Evolutionary conservation across 2,329 filamentous ascomycete species (phyloP), one percentile per base, ranked within the genome.

Genomic region (Sporothrix luriei): DNA sequence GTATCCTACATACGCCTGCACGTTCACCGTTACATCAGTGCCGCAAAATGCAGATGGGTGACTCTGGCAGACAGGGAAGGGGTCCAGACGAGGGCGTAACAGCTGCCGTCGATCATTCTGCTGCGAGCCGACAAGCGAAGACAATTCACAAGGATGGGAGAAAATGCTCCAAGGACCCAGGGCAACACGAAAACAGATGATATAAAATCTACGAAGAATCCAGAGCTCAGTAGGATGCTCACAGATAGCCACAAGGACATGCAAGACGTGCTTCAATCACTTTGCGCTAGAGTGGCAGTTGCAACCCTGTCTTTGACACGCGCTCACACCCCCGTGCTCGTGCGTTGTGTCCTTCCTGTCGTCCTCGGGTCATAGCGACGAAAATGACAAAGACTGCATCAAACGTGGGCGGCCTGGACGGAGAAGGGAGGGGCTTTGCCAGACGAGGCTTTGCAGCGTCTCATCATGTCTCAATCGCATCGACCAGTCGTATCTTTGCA

Each of bases 401-500:
- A 6, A 33, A 33, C 29, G 33, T 33, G 33, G 33, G 2, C 33
- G 33, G 33, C 6, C 33, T 14, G 5, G 7, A 43, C 7, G 33
- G 7, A 7, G 19, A 11, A 43, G 40, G 26, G 57, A 46, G 57
- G 57, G 57, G 38, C n/a, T 57, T 11, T 40, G 29, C 29, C 9
- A 62, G 57, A 46, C 46, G 26, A 26, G 57, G 38, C 38, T 7
- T 14, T 21, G 21, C 21, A 21, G 57, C 21, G 57, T 62, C 57
- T 62, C 57, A 62, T 62, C 38, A 26, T 62, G 57, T 62, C 57
- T 46, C 57, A 61, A 62, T 62, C 57, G 38, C 38, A 62, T n/a
- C 38, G 46, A 46, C 38, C 57, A 62, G n/a, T 26, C 57, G 57
- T 43, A 16, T 43, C 54, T 21, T 48, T 49, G 48, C 9, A 49